These are phyloP conservation scores for Eucalyptus polyanthemos DNA, from an alignment of 345 rosid genomes.

Conservation along the genomic window DNA sequence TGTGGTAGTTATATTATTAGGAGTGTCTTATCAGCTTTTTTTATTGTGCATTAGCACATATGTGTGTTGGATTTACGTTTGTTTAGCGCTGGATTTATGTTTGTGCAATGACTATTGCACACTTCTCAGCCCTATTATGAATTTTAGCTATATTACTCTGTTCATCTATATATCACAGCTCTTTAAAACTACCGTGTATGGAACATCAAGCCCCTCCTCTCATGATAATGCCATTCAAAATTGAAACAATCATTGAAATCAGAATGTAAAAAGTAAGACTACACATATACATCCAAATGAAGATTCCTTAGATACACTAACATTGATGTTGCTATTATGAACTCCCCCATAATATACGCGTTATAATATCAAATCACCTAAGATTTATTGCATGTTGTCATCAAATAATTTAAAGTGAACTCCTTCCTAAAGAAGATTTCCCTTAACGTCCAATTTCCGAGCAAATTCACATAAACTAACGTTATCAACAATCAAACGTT, in stretches of 20 bases:
- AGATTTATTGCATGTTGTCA: constrained; percentile 61
- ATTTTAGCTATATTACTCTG: too few species aligned
- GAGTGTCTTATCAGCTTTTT: too few species aligned
- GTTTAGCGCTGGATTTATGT: too few species aligned
- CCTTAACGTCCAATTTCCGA: constrained; percentile 45
- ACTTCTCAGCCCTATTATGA: too few species aligned
- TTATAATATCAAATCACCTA: constrained; percentile 22
- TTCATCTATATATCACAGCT: too few species aligned
- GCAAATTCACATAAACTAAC: too few species aligned
- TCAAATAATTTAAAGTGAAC: constrained; percentile 43
- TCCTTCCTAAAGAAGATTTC: constrained; percentile 38
- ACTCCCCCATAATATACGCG: background rate
- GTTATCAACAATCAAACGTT: background rate
- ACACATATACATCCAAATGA: background rate
- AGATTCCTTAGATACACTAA: background rate
- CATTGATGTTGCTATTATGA: background rate
- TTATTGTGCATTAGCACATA: too few species aligned
- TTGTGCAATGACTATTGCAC: too few species aligned
- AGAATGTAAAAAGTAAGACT: background rate
- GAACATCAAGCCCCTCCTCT: constrained; percentile 85
- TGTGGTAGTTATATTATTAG: too few species aligned
- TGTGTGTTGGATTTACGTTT: too few species aligned
- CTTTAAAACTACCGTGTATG: background rate
- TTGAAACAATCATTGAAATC: constrained; percentile 45
- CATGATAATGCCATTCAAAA: constrained; percentile 76